Evolutionary conservation across 768 basidiomycete genomes (phyloP).

Genomic region (Lactifluus volemus): DNA sequence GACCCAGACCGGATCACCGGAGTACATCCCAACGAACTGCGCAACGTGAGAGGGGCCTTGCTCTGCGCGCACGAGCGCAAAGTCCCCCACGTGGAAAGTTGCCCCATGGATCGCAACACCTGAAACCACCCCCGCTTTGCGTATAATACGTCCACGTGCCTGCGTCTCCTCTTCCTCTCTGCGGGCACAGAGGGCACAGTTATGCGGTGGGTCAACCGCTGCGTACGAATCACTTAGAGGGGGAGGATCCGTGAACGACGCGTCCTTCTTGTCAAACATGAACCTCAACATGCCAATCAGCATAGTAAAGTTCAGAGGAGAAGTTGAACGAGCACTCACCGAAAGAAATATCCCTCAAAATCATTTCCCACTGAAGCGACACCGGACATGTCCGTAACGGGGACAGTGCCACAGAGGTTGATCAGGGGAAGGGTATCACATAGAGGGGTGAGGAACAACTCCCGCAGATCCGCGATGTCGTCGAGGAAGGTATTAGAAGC

Average conservation of each 20-base stretch:
- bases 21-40: slow-evolving; percentile 34
- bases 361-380: neutral
- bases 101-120: slow-evolving; percentile 41
- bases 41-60: slow-evolving; percentile 50
- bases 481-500: slow-evolving; percentile 50
- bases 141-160: slow-evolving; percentile 24
- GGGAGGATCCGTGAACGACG: slow-evolving; percentile 34
- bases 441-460: slow-evolving; percentile 51
- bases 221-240: slow-evolving; percentile 19
- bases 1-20: slow-evolving; percentile 7
- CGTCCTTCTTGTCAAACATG: slow-evolving; percentile 38
- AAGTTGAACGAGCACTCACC: neutral
- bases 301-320: neutral
- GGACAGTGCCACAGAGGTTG: slow-evolving; percentile 41
- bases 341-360: slow-evolving; percentile 15
- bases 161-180: slow-evolving; percentile 28
- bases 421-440: slow-evolving; percentile 39
- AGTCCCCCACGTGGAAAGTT: slow-evolving; percentile 55
- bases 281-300: slow-evolving; percentile 22
- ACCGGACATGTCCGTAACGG: slow-evolving; percentile 26
- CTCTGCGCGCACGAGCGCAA: slow-evolving; percentile 40
- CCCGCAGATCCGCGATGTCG: slow-evolving; percentile 53
- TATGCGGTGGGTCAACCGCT: slow-evolving; percentile 34
- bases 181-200: slow-evolving; percentile 43
- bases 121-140: slow-evolving; percentile 6